Percentiles rank a stretch among this genome's conserved stretches.
phyloP scores from a whole-genome alignment of 345 rosid species.

The Populus davidiana region DNA sequence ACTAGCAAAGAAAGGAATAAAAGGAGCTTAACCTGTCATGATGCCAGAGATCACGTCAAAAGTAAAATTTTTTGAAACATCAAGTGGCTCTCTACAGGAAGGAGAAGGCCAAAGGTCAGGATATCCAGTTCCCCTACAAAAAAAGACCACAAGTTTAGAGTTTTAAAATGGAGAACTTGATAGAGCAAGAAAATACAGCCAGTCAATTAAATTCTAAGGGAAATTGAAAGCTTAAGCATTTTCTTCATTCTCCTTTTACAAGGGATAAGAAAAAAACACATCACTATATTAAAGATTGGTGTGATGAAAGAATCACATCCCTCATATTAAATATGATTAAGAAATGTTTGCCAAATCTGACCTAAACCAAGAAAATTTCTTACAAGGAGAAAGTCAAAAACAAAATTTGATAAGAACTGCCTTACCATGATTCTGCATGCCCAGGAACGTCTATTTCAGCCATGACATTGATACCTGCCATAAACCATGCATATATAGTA shows the following conservation, averaged over 20 bases:
- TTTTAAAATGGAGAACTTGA: neutral
- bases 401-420: neutral
- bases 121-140: conserved; percentile 86
- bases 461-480: conserved; percentile 88
- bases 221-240: neutral
- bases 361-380: neutral
- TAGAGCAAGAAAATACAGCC: neutral
- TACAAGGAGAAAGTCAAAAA: neutral
- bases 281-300: neutral
- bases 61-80: conserved; percentile 71
- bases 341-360: neutral
- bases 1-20: neutral
- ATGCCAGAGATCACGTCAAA: conserved; percentile 84
- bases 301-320: neutral
- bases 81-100: conserved; percentile 94
- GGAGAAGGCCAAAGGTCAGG: conserved; percentile 93
- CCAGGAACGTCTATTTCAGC: conserved; percentile 97
- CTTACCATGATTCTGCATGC: conserved; percentile 94
- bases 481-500: conserved; percentile 5
- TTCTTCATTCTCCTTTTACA: neutral
- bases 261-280: neutral
- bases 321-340: neutral
- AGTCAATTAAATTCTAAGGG: neutral
- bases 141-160: conserved; percentile 21
- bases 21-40: conserved; percentile 51